Conservation (phyloP, 495 filamentous ascomycete genomes). For the Aspergillus olivimuriae region DNA sequence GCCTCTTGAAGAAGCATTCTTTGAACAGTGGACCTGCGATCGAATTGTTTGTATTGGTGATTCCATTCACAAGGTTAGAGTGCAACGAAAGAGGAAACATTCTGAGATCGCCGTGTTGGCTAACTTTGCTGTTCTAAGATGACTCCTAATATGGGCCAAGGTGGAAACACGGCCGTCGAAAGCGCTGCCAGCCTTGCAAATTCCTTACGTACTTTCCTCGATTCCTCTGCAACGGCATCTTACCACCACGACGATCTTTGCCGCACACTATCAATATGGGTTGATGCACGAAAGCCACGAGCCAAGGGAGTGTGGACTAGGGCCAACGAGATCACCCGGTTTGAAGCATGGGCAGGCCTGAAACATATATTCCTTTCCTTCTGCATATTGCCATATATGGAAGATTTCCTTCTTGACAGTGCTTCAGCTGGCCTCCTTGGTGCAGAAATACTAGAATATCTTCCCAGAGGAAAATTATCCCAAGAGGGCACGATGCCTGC, state of each 20-base stretch:
- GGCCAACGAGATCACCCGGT: constrained; percentile 1
- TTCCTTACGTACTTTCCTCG: constrained; percentile 9
- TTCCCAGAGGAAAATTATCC: not conserved
- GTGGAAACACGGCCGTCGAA: constrained; percentile 23
- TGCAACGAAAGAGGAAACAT: too few species aligned
- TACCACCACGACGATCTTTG: not conserved
- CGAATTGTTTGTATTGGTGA: constrained; percentile 21
- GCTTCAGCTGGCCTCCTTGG: not conserved
- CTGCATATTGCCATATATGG: constrained; percentile 1
- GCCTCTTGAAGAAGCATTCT: constrained; percentile 15
- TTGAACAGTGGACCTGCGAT: constrained; percentile 9
- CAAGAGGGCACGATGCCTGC: constrained; percentile 3
- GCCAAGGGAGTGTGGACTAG: not conserved
- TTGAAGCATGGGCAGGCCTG: constrained; percentile 3
- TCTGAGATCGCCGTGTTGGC: too few species aligned
- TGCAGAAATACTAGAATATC: constrained; percentile 2
- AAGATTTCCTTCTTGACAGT: not conserved
- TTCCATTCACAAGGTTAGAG: constrained; percentile 19
- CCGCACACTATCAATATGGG: not conserved
- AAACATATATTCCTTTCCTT: constrained; percentile 2
- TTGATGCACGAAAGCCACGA: not conserved
- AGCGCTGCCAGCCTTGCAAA: constrained; percentile 40
- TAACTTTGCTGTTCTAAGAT: too few species aligned
- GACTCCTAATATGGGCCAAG: constrained; percentile 17
- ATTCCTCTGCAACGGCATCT: not conserved